Evolutionary conservation across 306 rosid genomes (phyloP).

Genomic region (Rosa rugosa): DNA sequence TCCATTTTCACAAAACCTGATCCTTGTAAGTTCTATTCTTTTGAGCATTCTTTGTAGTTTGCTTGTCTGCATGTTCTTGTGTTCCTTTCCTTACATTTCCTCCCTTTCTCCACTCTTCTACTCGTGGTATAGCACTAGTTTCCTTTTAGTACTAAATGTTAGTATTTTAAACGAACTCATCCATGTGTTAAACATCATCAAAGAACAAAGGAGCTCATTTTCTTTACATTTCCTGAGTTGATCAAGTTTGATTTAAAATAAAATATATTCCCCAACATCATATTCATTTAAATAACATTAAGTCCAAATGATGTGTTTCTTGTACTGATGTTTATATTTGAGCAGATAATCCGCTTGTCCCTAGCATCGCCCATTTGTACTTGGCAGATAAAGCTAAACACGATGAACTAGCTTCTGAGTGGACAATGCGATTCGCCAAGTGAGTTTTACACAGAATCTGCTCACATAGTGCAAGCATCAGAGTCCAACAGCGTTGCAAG

Average conservation of each 20-base stretch:
- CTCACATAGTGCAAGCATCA: not conserved
- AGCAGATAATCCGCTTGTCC: conserved; percentile 71
- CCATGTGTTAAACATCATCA: not conserved
- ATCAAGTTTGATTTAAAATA: not conserved
- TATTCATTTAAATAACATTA: not conserved
- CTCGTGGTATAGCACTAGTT: not conserved
- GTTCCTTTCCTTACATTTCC: not conserved
- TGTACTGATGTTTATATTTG: conserved; percentile 4
- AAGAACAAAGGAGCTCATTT: conserved; percentile 2
- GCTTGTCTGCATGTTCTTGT: conserved; percentile 8
- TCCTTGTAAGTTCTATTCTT: conserved; percentile 61
- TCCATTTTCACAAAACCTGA: conserved; percentile 68
- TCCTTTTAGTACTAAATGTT: not conserved
- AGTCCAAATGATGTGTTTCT: not conserved
- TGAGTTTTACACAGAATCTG: conserved; percentile 27
- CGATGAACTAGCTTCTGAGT: conserved; percentile 73
- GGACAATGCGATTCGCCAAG: conserved; percentile 91
- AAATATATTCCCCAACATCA: not conserved
- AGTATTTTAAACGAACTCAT: not conserved
- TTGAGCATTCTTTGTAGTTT: not conserved
- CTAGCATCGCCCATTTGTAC: conserved; percentile 74
- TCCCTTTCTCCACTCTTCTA: not conserved
- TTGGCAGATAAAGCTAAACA: conserved; percentile 71
- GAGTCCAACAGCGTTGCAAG: conserved; percentile 1
- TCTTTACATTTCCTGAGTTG: not conserved